Conservation (phyloP, 2,329 filamentous ascomycete genomes). For the Fusarium sp. region DNA sequence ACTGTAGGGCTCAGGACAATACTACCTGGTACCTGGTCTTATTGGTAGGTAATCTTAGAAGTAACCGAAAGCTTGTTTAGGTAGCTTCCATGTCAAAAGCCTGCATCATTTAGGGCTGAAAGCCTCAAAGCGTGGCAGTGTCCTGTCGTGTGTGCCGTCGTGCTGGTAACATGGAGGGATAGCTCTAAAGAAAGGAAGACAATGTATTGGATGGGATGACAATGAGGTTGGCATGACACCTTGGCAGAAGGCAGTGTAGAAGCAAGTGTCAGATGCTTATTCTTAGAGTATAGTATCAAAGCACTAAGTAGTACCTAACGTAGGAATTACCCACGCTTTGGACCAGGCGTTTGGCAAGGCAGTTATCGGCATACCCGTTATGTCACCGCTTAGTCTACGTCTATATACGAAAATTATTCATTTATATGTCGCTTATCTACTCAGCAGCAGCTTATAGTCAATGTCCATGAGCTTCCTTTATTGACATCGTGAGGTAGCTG, state of each 20-base stretch:
- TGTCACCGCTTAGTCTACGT: conserved; percentile 5
- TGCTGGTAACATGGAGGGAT: conserved; percentile 33
- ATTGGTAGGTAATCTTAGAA: conserved; percentile 42
- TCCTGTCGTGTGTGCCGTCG: conserved; percentile 21
- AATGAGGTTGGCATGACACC: conserved; percentile 28
- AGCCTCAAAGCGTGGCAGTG: conserved; percentile 35
- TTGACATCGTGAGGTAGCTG: background rate
- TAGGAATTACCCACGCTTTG: background rate
- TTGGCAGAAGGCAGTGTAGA: conserved; percentile 26
- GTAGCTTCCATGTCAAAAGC: conserved; percentile 16
- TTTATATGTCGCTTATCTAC: background rate
- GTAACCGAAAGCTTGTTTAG: conserved; percentile 25
- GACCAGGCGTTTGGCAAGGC: conserved; percentile 21
- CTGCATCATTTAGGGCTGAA: conserved; percentile 42
- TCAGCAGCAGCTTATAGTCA: background rate
- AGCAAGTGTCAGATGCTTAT: conserved; percentile 33
- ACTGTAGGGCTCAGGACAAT: conserved; percentile 37
- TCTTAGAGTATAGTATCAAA: conserved; percentile 9
- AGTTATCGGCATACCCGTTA: conserved; percentile 11
- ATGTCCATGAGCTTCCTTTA: background rate
- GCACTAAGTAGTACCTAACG: background rate
- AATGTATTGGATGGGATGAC: conserved; percentile 13
- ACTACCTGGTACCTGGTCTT: background rate
- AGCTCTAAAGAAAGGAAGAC: background rate
- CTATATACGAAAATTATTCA: conserved; percentile 17